phyloP scores from a whole-genome alignment of 805 yeast species.

The Teunomyces lycoperdinae region DNA sequence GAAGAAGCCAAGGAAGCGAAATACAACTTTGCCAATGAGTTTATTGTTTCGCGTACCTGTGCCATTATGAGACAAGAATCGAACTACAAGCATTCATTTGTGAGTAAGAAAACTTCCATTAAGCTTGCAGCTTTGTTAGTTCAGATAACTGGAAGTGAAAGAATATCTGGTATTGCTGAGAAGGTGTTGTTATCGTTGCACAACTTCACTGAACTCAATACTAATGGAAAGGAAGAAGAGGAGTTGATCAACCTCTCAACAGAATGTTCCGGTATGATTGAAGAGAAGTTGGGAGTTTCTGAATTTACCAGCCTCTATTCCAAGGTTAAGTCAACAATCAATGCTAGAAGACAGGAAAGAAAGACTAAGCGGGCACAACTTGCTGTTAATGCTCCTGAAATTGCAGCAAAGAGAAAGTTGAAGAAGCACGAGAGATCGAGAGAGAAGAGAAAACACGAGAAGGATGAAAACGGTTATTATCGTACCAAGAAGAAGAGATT shows the following conservation, averaged over 20 bases:
- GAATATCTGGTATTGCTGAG: conserved; percentile 43
- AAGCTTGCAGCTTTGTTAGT: conserved; percentile 66
- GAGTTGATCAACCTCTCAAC: conserved; percentile 53
- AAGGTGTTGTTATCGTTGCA: conserved; percentile 55
- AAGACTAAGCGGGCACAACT: conserved; percentile 70
- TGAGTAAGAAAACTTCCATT: conserved; percentile 65
- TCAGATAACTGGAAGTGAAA: conserved; percentile 45
- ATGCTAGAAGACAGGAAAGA: conserved; percentile 69
- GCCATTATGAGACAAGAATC: conserved; percentile 63
- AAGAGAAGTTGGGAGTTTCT: conserved; percentile 67
- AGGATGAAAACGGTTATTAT: conserved; percentile 75
- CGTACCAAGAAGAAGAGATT: conserved; percentile 55
- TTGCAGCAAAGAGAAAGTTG: conserved; percentile 74
- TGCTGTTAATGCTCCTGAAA: conserved; percentile 75
- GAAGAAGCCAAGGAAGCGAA: conserved; percentile 15
- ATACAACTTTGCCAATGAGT: conserved; percentile 46
- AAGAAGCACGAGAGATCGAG: conserved; percentile 72
- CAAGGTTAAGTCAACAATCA: conserved; percentile 59
- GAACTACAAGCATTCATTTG: conserved; percentile 49
- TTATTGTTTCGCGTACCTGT: conserved; percentile 63
- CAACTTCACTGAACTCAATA: conserved; percentile 40
- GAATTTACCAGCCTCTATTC: conserved; percentile 62
- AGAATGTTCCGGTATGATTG: conserved; percentile 69
- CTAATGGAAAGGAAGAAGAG: conserved; percentile 41
- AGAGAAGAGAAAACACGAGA: conserved; percentile 72